Evolutionary conservation across 306 rosid genomes (phyloP), one percentile per base, ranked within the genome.

Genomic region (Oemleria cerasiformis): DNA sequence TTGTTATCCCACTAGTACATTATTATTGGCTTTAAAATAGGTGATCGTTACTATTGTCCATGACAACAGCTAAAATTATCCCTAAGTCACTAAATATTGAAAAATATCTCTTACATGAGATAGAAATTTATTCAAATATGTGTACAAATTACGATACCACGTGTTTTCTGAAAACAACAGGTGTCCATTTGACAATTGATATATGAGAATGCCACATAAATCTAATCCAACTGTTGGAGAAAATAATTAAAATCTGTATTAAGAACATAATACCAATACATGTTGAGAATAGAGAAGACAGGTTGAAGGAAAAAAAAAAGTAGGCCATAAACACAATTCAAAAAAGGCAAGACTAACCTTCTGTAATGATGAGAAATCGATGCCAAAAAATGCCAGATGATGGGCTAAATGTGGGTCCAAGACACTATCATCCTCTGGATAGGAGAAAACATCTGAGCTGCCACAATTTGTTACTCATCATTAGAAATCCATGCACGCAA

Each of bases 371-470:
- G 97, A 94, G 75, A 94, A 94, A 77, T 94, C 91, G 56, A 94
- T 91, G 80, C 99, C 99, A 85, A 89, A 93, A 87, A 87, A 90
- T 38, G 96, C 91, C 48, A 94, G 86, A 82, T 94, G 99, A 38
- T 94, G 95, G 0, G 95, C 97, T 65, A 94, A 80, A 63, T 67
- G 92, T 73, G 97, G 99, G 73, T 94, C 97, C 78, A 87, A 72
- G 66, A 94, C 96, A 85, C 92, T 85, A 21, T 94, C 86, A 83
- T 91, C 98, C 89, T 90, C 98, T 56, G 96, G 92, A 79, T 94
- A 94, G 25, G 97, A 94, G 85, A 74, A 94, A 77, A 91, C 96
- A 82, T 94, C 99, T 94, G 97, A 94, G 84, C 97, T 91, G 91
- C 96, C 98, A 83, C 90, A 77, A 79, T 71, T 83, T 48, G 75